phyloP scores from a whole-genome alignment of 805 yeast species.

The Millerozyma miso region DNA sequence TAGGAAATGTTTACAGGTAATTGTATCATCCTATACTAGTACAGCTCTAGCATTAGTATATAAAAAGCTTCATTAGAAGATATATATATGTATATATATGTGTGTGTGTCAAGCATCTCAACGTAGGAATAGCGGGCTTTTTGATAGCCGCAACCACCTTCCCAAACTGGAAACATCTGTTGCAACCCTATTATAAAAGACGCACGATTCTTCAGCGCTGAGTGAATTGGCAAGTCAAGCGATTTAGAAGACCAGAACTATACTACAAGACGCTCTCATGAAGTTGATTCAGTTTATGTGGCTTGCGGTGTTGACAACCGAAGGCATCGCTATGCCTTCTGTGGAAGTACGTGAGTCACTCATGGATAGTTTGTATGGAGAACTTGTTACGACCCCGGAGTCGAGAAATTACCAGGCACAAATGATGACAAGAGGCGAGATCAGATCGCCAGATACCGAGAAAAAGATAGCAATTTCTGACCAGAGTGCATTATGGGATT shows the following conservation, averaged over 20 bases:
- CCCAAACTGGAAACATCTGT: background rate
- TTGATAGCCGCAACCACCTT: background rate
- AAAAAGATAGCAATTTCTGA: background rate
- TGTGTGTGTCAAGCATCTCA: no score
- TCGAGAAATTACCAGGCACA: slow-evolving; percentile 7
- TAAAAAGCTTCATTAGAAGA: no score
- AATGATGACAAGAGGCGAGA: slow-evolving; percentile 6
- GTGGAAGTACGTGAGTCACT: slow-evolving; percentile 6
- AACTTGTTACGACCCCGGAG: slow-evolving; percentile 15
- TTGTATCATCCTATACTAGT: no score
- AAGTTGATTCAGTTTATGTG: no score
- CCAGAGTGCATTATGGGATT: background rate
- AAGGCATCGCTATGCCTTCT: background rate
- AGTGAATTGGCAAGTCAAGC: no score
- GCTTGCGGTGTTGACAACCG: background rate
- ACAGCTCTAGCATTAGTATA: no score
- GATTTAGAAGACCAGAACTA: no score
- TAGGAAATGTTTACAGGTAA: slow-evolving; percentile 39
- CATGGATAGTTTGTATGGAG: slow-evolving; percentile 24
- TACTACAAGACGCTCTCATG: no score
- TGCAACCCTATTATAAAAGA: no score
- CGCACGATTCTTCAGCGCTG: no score
- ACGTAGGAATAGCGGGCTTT: no score
- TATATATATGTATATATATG: no score
- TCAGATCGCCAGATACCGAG: background rate